Conservation (phyloP, 345 rosid species). For the Rubroshorea leprosula region DNA sequence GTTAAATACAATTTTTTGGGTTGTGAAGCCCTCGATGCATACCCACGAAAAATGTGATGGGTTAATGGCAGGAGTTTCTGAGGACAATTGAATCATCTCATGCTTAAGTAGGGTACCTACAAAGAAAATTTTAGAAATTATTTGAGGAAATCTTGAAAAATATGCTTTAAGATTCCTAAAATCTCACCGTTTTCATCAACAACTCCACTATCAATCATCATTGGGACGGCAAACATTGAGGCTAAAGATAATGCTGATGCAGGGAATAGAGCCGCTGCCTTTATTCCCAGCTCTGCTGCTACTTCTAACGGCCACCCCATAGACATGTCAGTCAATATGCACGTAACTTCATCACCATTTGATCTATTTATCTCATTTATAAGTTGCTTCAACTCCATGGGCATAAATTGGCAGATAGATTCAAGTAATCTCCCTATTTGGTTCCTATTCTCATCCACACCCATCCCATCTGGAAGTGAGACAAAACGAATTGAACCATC, state of each 20-base stretch:
- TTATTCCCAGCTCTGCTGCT: conserved; percentile 11
- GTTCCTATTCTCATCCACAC: conserved; percentile 9
- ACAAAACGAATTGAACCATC: conserved; percentile 18
- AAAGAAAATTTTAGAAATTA: background rate
- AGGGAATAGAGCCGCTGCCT: background rate
- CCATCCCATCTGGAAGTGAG: conserved; percentile 21
- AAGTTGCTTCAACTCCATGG: conserved; percentile 12
- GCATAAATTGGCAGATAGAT: background rate
- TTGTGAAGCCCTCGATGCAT: background rate
- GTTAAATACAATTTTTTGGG: background rate
- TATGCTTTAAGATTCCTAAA: too few relatives aligned
- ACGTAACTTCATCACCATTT: conserved; percentile 3
- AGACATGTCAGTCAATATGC: background rate
- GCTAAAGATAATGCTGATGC: background rate
- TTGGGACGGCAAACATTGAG: background rate
- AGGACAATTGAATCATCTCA: conserved; percentile 18
- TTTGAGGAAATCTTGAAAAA: background rate
- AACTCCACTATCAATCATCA: background rate
- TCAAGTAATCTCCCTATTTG: conserved; percentile 1
- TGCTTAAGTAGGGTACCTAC: conserved; percentile 22
- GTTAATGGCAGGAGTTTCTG: conserved; percentile 22
- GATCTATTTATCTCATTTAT: background rate
- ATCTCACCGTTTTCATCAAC: conserved; percentile 7
- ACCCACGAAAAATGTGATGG: conserved; percentile 13
- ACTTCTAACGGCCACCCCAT: background rate